These are phyloP conservation scores for Parachaetomium inaequale DNA, from an alignment of 495 filamentous ascomycete genomes.

Conservation along the genomic window DNA sequence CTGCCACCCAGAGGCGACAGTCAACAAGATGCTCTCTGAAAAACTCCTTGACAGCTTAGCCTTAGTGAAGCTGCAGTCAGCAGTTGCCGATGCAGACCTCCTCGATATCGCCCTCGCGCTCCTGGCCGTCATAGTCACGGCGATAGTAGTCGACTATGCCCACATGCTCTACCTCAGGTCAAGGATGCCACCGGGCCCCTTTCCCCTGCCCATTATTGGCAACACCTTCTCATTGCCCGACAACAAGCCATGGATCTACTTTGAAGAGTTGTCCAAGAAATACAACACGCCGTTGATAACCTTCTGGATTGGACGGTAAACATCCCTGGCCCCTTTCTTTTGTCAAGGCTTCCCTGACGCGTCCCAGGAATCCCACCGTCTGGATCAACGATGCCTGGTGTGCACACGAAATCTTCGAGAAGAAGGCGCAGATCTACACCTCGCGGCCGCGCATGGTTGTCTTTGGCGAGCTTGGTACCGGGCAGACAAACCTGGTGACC, in stretches of 20 bases:
- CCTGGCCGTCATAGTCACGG: constrained; percentile 29
- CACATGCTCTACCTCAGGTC: constrained; percentile 48
- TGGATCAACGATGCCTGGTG: constrained; percentile 65
- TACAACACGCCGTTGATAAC: constrained; percentile 56
- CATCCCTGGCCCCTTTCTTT: background rate
- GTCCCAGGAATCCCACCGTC: constrained; percentile 53
- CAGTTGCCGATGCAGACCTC: constrained; percentile 11
- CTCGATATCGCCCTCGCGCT: constrained; percentile 24
- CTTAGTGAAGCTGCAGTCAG: constrained; percentile 23
- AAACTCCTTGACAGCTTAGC: constrained; percentile 21
- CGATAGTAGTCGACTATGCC: constrained; percentile 45
- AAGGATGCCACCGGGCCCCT: constrained; percentile 57
- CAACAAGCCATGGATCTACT: constrained; percentile 63
- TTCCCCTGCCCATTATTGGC: constrained; percentile 48
- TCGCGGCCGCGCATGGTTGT: constrained; percentile 54
- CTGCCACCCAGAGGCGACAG: background rate
- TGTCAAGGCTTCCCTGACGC: background rate
- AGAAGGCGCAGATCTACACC: constrained; percentile 53
- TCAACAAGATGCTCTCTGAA: constrained; percentile 28
- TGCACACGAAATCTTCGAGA: constrained; percentile 54
- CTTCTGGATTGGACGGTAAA: constrained; percentile 56
- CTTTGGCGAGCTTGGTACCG: constrained; percentile 57
- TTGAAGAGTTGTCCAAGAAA: constrained; percentile 54
- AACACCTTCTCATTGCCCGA: constrained; percentile 58
- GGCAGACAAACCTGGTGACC: constrained; percentile 56